Evolutionary conservation across 805 yeast genomes (phyloP).

Genomic region (Tetrapisispora phaffii): DNA sequence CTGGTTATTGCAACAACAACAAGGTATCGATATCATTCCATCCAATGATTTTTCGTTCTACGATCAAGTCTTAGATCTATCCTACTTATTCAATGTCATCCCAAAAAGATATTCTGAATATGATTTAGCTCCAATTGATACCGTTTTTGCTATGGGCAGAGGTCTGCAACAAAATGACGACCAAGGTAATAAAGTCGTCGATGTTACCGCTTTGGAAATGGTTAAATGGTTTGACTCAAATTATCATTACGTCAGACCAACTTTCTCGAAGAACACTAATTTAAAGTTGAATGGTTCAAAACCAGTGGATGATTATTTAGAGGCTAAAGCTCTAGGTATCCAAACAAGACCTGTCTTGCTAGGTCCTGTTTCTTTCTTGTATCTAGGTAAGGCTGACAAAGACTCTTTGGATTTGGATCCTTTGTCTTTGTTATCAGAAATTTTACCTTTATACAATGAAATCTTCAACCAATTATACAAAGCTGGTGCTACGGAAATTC

Average conservation of each 20-base stretch:
- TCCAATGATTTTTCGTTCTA: conserved; percentile 97
- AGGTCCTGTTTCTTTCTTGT: conserved; percentile 93
- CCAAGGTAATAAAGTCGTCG: conserved; percentile 68
- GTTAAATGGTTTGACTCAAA: conserved; percentile 99
- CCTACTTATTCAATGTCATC: conserved; percentile 85
- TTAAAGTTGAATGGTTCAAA: conserved; percentile 94
- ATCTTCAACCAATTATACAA: conserved; percentile 75
- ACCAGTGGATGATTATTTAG: conserved; percentile 95
- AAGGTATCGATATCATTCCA: conserved; percentile 95
- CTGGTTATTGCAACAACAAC: conserved; percentile 96
- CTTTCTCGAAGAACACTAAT: conserved; percentile 87
- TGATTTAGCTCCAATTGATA: conserved; percentile 81
- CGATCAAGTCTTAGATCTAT: conserved; percentile 92
- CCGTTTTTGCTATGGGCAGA: conserved; percentile 98
- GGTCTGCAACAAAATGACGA: conserved; percentile 97
- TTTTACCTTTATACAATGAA: conserved; percentile 89
- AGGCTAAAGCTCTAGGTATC: conserved; percentile 93
- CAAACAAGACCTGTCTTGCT: conserved; percentile 95
- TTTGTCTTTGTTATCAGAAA: conserved; percentile 75
- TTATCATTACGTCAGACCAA: conserved; percentile 99
- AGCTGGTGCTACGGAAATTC: conserved; percentile 93
- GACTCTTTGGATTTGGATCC: conserved; percentile 94
- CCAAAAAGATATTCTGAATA: conserved; percentile 95
- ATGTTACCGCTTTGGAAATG: conserved; percentile 98
- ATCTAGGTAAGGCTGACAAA: conserved; percentile 96